Percentiles rank a stretch among this genome's conserved stretches.
Evolutionary conservation across 2,329 filamentous ascomycete genomes (phyloP).

Genomic region (Xylaria sp.): DNA sequence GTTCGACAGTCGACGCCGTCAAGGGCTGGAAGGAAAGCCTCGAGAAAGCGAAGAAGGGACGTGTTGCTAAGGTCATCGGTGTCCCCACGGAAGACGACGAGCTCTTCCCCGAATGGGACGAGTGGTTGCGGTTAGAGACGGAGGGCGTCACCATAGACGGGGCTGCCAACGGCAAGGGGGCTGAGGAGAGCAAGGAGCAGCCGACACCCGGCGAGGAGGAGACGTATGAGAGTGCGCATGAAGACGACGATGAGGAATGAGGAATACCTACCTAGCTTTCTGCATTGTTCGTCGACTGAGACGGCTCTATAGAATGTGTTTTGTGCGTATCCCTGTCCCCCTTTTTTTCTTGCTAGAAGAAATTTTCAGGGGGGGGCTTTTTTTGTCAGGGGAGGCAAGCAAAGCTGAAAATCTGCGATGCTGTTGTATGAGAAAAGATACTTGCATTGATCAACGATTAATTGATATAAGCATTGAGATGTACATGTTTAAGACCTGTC

Average conservation of each 20-base stretch:
- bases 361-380: background rate
- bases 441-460: too few species aligned
- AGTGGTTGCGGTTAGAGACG: conserved; percentile 75
- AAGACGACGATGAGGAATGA: conserved; percentile 3
- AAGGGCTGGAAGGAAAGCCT: conserved; percentile 75
- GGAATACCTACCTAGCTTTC: too few species aligned
- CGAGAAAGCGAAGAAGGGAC: conserved; percentile 78
- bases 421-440: too few species aligned
- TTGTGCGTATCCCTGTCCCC: background rate
- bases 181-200: conserved; percentile 21
- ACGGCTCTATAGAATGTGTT: background rate
- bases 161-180: conserved; percentile 24
- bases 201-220: conserved; percentile 14
- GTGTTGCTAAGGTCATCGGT: conserved; percentile 77
- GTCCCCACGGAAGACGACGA: conserved; percentile 78
- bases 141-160: conserved; percentile 51
- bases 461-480: too few species aligned
- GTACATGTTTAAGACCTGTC: too few species aligned
- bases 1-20: conserved; percentile 61
- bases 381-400: too few species aligned
- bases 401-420: too few species aligned
- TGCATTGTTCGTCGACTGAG: background rate
- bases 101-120: conserved; percentile 94
- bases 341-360: background rate
- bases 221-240: conserved; percentile 6